Conservation (phyloP, 106 monocot genomes). For the Apostasia ramifera region DNA sequence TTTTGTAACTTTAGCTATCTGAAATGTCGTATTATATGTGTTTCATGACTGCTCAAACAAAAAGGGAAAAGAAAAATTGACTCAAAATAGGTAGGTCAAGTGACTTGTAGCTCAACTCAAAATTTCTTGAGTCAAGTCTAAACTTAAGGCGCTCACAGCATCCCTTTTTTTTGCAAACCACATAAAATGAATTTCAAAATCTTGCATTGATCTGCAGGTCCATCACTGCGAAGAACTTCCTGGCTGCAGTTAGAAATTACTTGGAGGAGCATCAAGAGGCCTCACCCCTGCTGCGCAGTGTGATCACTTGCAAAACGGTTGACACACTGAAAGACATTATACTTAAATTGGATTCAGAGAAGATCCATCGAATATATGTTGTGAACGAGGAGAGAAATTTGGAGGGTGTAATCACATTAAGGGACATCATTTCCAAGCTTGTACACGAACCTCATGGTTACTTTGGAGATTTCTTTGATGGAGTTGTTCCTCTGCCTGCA, state of each 20-base stretch:
- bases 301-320: slow-evolving; percentile 70
- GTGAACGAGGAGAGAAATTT: slow-evolving; percentile 48
- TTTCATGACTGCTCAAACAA: too few species aligned
- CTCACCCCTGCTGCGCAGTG: slow-evolving; percentile 49
- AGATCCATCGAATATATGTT: slow-evolving; percentile 85
- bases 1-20: too few species aligned
- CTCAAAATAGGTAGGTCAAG: too few species aligned
- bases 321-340: slow-evolving; percentile 82
- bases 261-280: slow-evolving; percentile 54
- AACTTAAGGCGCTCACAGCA: too few species aligned
- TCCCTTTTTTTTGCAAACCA: too few species aligned
- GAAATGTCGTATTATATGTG: too few species aligned
- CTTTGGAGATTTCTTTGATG: slow-evolving; percentile 96
- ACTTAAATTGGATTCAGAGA: slow-evolving; percentile 48
- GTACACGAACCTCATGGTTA: slow-evolving; percentile 90
- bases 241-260: slow-evolving; percentile 47
- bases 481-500: slow-evolving; percentile 74
- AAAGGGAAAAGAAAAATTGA: too few species aligned
- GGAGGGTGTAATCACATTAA: slow-evolving; percentile 80
- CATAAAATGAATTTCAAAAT: too few species aligned
- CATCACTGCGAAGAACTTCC: slow-evolving; percentile 79
- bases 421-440: slow-evolving; percentile 94
- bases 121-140: too few species aligned
- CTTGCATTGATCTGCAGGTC: slow-evolving; percentile 34
- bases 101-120: too few species aligned